Percentiles rank a stretch among this genome's conserved stretches.
Evolutionary conservation across 2,329 filamentous ascomycete genomes (phyloP).

Genomic region (Fusarium oxysporum): DNA sequence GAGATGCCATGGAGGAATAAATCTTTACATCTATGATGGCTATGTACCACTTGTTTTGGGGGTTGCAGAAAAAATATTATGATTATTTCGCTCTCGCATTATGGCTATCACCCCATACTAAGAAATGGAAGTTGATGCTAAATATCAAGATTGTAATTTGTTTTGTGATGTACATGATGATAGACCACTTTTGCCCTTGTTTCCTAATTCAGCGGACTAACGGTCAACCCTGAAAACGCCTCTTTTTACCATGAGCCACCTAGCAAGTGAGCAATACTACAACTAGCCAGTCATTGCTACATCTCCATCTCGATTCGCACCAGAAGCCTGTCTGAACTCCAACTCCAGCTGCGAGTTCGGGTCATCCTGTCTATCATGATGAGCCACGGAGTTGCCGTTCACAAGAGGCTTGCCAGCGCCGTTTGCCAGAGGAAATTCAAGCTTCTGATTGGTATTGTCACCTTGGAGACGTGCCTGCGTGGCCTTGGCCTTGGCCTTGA

Average conservation of each 20-base stretch:
- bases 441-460: constrained; percentile 53
- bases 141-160: background rate
- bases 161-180: background rate
- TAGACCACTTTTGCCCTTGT: background rate
- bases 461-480: constrained; percentile 58
- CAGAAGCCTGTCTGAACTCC: constrained; percentile 63
- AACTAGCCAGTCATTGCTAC: constrained; percentile 69
- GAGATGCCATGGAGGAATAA: constrained; percentile 71
- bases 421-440: constrained; percentile 38
- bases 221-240: background rate
- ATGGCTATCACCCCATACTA: constrained; percentile 10
- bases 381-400: constrained; percentile 45
- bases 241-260: background rate
- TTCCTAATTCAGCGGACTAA: too few species aligned
- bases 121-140: background rate
- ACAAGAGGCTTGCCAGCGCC: constrained; percentile 46
- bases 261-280: background rate
- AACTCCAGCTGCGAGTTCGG: constrained; percentile 66
- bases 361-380: constrained; percentile 52
- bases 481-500: constrained; percentile 72
- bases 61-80: constrained; percentile 30
- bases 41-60: constrained; percentile 12
- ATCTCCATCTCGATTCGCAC: constrained; percentile 59
- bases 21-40: constrained; percentile 5
- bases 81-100: constrained; percentile 22